Evolutionary conservation across 495 filamentous ascomycete species (phyloP), one percentile per base, ranked within the genome.

Genomic region (Aspergillus asperescens): DNA sequence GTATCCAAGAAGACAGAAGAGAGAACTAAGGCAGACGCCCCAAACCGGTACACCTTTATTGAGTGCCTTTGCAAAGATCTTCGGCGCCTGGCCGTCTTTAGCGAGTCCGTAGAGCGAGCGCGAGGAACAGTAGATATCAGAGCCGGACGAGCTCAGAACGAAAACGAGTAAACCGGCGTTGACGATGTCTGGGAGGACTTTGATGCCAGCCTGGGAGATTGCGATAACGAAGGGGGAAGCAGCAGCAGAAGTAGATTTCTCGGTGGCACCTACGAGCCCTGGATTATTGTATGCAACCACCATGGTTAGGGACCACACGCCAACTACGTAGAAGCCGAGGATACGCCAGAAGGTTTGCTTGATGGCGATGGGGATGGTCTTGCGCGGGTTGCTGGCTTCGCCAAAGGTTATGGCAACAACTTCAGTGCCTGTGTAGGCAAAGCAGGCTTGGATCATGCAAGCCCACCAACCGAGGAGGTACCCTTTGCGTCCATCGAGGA

Each of bases 391-490:
- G 0, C 23, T 9, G 2, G 46, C 31, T 20, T 55, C 53, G 12
- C 45, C 53, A 24, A 50, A 55, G 7, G 53, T 50, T 16, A 55
- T 43, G 1, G 46, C 53, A 0, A 55, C 53, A 3, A 55, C 34
- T 39, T 55, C 53, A 18, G 19, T 50, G 5, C 53, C 53, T 18
- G 31, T 50, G 44, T 44, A 55, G 4, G 46, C 39, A 13, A 55
- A 55, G 27, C 19, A 29, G 7, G 53, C 45, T 5, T 55, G 20
- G n/a, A 23, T 20, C 25, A 92, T 59, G 28, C 83, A 82, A 16
- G 81, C 77, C 23, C 89, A 68, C 50, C 89, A 86, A 0, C 87
- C 86, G 15, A 87, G 67, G 55, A 85, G 89, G 20, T 27, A 27
- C 7, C 40, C 40, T 12, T 25, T 25, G 12, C 23, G 12, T 20